phyloP scores from a whole-genome alignment of 495 filamentous ascomycete species.

The Podospora bellae-mahoneyi region DNA sequence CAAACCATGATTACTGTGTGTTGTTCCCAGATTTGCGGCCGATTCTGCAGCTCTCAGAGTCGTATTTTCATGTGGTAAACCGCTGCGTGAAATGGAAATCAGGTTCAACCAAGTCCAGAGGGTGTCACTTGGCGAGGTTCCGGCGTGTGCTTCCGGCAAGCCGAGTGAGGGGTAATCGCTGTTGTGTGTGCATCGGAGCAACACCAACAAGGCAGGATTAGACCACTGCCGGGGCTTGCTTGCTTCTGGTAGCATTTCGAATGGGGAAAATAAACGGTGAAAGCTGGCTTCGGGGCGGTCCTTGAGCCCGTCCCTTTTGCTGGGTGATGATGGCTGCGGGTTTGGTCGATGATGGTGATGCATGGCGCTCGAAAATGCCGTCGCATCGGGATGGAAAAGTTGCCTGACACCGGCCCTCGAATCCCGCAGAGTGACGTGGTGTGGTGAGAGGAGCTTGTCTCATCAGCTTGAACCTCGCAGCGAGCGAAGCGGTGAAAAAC shows the following conservation, averaged over 20 bases:
- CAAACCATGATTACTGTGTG: neutral
- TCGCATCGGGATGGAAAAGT: neutral
- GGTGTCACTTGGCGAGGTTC: neutral
- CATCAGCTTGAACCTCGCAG: neutral
- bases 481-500: slow-evolving; percentile 17
- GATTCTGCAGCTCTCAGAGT: neutral
- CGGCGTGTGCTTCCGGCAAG: neutral
- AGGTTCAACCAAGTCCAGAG: neutral
- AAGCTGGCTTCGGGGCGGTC: neutral
- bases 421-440: neutral
- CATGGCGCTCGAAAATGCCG: neutral
- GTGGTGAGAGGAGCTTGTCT: neutral
- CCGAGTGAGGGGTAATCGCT: slow-evolving; percentile 5
- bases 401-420: no score
- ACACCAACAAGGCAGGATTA: neutral
- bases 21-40: neutral
- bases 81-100: neutral
- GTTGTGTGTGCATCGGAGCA: neutral
- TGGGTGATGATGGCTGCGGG: neutral
- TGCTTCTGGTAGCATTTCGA: neutral
- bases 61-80: neutral
- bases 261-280: neutral
- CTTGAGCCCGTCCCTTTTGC: neutral
- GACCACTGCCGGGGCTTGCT: neutral
- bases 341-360: neutral